Base-by-base conservation (phyloP, 495 filamentous ascomycete species). In the Aspergillus funiculosus region DNA sequence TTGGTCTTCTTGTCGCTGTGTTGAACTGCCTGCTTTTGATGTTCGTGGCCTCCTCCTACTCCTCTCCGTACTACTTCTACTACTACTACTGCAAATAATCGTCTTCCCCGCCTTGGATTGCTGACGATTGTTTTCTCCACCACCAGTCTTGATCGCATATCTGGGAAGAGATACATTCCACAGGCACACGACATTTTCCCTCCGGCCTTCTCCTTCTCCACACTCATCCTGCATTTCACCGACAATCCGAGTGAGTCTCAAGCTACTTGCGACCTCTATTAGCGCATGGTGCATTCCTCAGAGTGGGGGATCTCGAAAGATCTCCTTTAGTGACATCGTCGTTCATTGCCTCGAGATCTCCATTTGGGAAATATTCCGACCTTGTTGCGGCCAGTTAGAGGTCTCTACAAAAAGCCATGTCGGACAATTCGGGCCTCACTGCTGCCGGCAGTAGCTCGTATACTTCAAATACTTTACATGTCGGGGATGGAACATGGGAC, bases 401-500 rank as follows among this genome's bases (percentile, higher is more conserved):
- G 27, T 49, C 15, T 26, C 36, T 2, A 22, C 22, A 22, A 22
- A 15, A 6, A 50, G 53, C 19, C 40, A 77, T 77, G 73, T 59
- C 65, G 49, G 53, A 65, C 13, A 62, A 69, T 52, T 64, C 71
- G 9, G 69, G 54, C 10, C 73, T 92, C 43, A 80, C 88, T 46
- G 79, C 85, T 46, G 72, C 89, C 15, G 89, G 89, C 60, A 86
- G 83, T 73, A 86, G 82, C 63, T 80, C 78, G 15, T 95, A 95
- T 71, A 67, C 76, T 35, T 94, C 88, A 32, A 77, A 87, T 63
- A 91, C 85, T 30, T 72, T 94, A 66, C 78, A 76, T 52, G 89
- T 95, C 13, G 89, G 89, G 47, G 89, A 95, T 70, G 89, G 89
- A 21, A 95, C 89, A 21, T 95, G 89, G 89, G 87, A 95, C 55